phyloP scores from a whole-genome alignment of 73 alveolate species.

The Tetrahymena malaccensis region DNA sequence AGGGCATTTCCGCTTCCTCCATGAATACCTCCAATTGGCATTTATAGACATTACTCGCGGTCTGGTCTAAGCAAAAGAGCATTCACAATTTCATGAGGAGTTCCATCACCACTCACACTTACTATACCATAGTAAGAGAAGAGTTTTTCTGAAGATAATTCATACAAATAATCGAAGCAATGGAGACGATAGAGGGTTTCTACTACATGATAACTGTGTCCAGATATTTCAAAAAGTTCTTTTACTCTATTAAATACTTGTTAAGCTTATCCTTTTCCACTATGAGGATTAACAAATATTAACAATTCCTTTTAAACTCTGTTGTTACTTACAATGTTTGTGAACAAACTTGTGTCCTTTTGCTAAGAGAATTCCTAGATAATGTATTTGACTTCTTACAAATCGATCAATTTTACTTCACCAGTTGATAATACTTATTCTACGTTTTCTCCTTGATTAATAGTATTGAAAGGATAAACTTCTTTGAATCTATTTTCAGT shows the following conservation, averaged over 20 bases:
- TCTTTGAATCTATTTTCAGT: neutral
- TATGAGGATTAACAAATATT: conserved; percentile 30
- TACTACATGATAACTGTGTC: conserved; percentile 8
- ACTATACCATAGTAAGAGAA: conserved; percentile 5
- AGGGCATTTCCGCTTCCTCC: conserved; percentile 47
- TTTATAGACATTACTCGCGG: neutral
- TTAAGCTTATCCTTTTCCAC: conserved; percentile 36
- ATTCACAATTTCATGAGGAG: conserved; percentile 42
- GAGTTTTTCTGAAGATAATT: neutral
- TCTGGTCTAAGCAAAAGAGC: conserved; percentile 18
- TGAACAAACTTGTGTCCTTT: neutral
- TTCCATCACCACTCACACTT: conserved; percentile 31
- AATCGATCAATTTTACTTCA: neutral
- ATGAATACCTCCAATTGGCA: conserved; percentile 30
- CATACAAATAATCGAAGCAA: conserved; percentile 20
- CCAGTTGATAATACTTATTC: neutral
- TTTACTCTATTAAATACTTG: conserved; percentile 28
- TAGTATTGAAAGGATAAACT: neutral
- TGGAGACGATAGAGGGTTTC: conserved; percentile 19
- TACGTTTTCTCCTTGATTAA: neutral
- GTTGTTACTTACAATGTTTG: neutral
- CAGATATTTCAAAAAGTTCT: conserved; percentile 14
- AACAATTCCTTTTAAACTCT: neutral
- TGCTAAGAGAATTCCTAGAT: neutral
- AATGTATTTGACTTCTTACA: neutral